These are phyloP conservation scores for Glomus cerebriforme DNA, from an alignment of 192 early-diverging fungal species.

Conservation along the genomic window DNA sequence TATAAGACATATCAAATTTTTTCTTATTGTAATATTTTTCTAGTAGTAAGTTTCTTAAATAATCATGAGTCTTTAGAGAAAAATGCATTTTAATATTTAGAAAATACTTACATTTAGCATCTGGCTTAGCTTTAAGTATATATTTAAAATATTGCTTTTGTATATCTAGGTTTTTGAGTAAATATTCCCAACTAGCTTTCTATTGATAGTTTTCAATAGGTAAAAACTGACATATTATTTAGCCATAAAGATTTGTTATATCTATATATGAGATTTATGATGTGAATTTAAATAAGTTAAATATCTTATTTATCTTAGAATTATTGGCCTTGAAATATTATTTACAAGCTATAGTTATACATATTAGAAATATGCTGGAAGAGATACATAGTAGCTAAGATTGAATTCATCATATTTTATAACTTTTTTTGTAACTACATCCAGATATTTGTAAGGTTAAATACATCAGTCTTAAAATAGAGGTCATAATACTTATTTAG, in stretches of 20 bases:
- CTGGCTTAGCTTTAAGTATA: constrained; percentile 1
- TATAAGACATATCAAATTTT: not conserved
- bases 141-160: constrained; percentile 13
- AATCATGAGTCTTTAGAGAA: constrained; percentile 6
- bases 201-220: constrained; percentile 20
- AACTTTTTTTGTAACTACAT: not conserved
- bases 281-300: not conserved
- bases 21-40: no score
- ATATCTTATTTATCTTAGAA: not conserved
- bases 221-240: not conserved
- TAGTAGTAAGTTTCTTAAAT: not conserved
- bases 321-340: constrained; percentile 18
- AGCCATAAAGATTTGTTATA: constrained; percentile 17
- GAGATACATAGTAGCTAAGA: constrained; percentile 9
- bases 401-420: not conserved
- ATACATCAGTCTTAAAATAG: not conserved
- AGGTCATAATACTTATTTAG: no score
- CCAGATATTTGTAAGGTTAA: constrained; percentile 1
- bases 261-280: not conserved
- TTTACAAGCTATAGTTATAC: not conserved
- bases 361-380: not conserved
- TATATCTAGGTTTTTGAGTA: not conserved
- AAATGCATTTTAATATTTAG: constrained; percentile 19
- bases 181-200: constrained; percentile 6
- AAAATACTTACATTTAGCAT: not conserved